Evolutionary conservation across 768 basidiomycete genomes (phyloP).

Genomic region (Mycena latifolia): DNA sequence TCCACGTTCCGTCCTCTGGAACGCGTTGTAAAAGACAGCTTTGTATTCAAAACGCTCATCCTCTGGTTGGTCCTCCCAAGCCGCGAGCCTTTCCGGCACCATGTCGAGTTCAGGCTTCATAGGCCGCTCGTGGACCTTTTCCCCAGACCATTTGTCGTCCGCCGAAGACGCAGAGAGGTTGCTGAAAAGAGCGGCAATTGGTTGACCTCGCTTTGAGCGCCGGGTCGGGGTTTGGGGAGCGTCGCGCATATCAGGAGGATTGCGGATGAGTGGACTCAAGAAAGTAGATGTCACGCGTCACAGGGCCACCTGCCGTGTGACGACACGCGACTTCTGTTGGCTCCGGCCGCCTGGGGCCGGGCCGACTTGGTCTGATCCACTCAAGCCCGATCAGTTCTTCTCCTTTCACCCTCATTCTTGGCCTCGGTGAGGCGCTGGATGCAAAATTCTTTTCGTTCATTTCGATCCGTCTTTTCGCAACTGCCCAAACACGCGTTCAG

Average conservation of each 20-base stretch:
- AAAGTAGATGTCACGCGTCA: too few relatives aligned
- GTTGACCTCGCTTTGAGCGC: conserved; percentile 33
- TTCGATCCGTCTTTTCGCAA: too few relatives aligned
- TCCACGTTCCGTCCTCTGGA: conserved; percentile 33
- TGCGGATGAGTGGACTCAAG: too few relatives aligned
- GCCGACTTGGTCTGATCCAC: too few relatives aligned
- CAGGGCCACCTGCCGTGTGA: too few relatives aligned
- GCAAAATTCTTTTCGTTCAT: too few relatives aligned
- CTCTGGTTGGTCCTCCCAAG: conserved; percentile 19
- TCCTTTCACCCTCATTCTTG: too few relatives aligned
- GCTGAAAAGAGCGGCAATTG: conserved; percentile 6
- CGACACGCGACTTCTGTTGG: too few relatives aligned
- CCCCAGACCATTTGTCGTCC: conserved; percentile 18
- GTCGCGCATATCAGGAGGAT: conserved; percentile 47
- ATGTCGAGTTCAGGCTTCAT: conserved; percentile 29
- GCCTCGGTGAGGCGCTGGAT: too few relatives aligned
- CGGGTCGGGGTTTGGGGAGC: conserved; percentile 29
- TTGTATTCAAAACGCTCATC: conserved; percentile 19
- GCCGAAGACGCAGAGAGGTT: background rate
- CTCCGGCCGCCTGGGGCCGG: too few relatives aligned
- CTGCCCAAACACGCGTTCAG: too few relatives aligned
- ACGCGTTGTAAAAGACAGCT: conserved; percentile 28
- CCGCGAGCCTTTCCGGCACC: conserved; percentile 14
- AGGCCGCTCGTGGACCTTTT: conserved; percentile 17
- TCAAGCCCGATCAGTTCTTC: too few relatives aligned